These are phyloP conservation scores for Rubia balearica DNA, from an alignment of 305 asterid genomes.

Conservation along the genomic window DNA sequence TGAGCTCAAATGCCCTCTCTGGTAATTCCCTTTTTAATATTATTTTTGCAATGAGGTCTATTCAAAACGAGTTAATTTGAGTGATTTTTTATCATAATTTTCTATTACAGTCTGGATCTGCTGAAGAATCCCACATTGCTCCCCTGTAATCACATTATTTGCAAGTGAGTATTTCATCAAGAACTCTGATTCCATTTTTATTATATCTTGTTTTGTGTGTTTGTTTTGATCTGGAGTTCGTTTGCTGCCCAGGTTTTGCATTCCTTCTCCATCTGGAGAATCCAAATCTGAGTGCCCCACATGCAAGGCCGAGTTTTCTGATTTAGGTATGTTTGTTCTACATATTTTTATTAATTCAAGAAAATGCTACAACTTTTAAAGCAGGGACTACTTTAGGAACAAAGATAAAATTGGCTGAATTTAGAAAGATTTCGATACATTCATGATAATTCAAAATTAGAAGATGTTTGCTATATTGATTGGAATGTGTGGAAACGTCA, in stretches of 20 bases:
- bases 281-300: slow-evolving; percentile 51
- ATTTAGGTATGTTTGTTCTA: slow-evolving; percentile 35
- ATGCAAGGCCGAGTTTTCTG: slow-evolving; percentile 43
- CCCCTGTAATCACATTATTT: slow-evolving; percentile 78
- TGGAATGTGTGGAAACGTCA: neutral
- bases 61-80: neutral
- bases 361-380: neutral
- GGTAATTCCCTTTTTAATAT: slow-evolving; percentile 30
- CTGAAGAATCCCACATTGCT: slow-evolving; percentile 64
- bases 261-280: slow-evolving; percentile 26
- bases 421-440: neutral
- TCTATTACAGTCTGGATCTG: slow-evolving; percentile 51
- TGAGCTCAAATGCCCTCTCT: slow-evolving; percentile 80
- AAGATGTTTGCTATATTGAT: neutral
- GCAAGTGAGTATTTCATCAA: slow-evolving; percentile 48
- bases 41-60: neutral
- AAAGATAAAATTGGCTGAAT: neutral
- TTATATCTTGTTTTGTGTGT: too few relatives aligned
- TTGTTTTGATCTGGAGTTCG: neutral
- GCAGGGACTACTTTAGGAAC: neutral
- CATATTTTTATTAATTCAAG: too few relatives aligned
- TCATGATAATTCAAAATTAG: neutral
- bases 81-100: slow-evolving; percentile 11
- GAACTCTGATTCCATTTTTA: too few relatives aligned
- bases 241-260: slow-evolving; percentile 41